Evolutionary conservation across 2,329 filamentous ascomycete genomes (phyloP), one percentile per base, ranked within the genome.

Genomic region (Talaromyces sp.): DNA sequence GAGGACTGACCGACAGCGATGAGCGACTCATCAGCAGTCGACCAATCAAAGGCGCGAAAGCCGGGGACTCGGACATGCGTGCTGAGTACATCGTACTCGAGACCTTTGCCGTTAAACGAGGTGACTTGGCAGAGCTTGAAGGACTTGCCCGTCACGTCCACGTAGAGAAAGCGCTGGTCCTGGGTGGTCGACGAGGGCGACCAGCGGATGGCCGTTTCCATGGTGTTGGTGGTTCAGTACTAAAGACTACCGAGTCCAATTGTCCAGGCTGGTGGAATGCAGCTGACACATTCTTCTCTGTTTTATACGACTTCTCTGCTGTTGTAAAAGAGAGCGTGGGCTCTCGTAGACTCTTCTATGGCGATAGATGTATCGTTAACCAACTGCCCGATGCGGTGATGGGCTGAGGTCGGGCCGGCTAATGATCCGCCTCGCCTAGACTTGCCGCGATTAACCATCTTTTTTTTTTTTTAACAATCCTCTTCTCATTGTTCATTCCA

Each of bases 21-120:
- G 2, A 87, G 73, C 55, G 79, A 78, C 62, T 86, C 82, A 66
- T 87, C 79, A 40, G 77, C 78, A 59, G 83, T 82, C 6, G 85
- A 87, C 85, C 85, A 88, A 71, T 88, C 86, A 72, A 88, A 88
- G 14, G 86, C 85, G 44, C 84, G 84, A 69, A 87, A 88, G 31
- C 82, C 80, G 31, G 85, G 84, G 1, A 87, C 79, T 64, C 83
- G 82, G 66, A 81, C 80, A 61, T 82, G 80, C 1, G 80, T 78
- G 18, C 81, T 79, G 6, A 87, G 68, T 23, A 83, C 77, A 59
- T 83, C 79, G 75, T 86, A 85, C 23, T 78, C 74, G 59, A 87
- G 68, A 18, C 72, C 74, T 14, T 69, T 71, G 53, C 74, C 72
- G 56, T 73, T 69, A 57, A 76, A 73, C 5, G 70, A 68, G 9